phyloP scores from a whole-genome alignment of 2,329 filamentous ascomycete species.

The Diplodia corticola region DNA sequence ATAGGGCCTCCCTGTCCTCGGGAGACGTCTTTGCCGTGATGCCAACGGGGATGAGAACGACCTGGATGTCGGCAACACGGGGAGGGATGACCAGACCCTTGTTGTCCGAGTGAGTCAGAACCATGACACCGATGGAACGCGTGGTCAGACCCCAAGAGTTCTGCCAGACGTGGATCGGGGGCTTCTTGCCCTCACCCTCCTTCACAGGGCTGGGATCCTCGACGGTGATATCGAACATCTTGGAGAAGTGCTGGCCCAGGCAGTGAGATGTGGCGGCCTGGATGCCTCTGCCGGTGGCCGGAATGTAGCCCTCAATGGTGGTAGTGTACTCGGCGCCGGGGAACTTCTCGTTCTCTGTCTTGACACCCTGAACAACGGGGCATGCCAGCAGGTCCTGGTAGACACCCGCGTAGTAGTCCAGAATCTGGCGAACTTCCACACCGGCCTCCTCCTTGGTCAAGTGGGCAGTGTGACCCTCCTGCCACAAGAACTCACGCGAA shows the following conservation, averaged over 20 bases:
- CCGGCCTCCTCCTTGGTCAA: slow-evolving; percentile 78
- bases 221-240: slow-evolving; percentile 98
- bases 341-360: slow-evolving; percentile 98
- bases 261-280: slow-evolving; percentile 95
- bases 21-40: slow-evolving; percentile 74
- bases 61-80: slow-evolving; percentile 81
- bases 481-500: slow-evolving; percentile 95
- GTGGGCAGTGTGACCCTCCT: slow-evolving; percentile 94
- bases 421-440: slow-evolving; percentile 86
- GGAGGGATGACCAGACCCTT: slow-evolving; percentile 93
- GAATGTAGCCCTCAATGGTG: slow-evolving; percentile 95
- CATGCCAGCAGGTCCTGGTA: slow-evolving; percentile 94
- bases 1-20: slow-evolving; percentile 75
- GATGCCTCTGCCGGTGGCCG: slow-evolving; percentile 91
- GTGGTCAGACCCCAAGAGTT: slow-evolving; percentile 99
- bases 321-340: slow-evolving; percentile 96
- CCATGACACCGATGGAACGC: slow-evolving; percentile 96
- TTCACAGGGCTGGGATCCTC: slow-evolving; percentile 75
- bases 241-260: slow-evolving; percentile 96
- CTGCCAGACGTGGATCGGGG: slow-evolving; percentile 80
- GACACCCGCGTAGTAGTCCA: slow-evolving; percentile 87
- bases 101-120: slow-evolving; percentile 96
- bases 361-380: slow-evolving; percentile 87
- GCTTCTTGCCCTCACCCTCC: slow-evolving; percentile 68
- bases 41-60: slow-evolving; percentile 86